These are phyloP conservation scores for Agrocybe chaxingu DNA, from an alignment of 768 basidiomycete species.

Conservation along the genomic window DNA sequence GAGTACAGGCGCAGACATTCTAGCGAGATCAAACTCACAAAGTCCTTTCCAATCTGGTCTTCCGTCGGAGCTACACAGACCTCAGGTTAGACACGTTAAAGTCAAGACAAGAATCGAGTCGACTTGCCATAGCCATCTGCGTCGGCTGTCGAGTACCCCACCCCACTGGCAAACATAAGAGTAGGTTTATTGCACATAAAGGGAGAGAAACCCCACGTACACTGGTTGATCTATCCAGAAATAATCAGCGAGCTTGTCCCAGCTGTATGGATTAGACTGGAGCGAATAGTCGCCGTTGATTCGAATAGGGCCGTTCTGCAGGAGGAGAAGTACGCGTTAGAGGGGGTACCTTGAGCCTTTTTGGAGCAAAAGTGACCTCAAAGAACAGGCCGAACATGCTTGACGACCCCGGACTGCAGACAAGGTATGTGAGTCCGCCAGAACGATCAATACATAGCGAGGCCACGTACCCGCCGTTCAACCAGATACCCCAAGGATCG, in stretches of 20 bases:
- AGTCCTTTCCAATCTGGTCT: slow-evolving; percentile 61
- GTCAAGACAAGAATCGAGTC: not conserved
- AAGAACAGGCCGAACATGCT: slow-evolving; percentile 63
- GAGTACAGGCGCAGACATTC: not conserved
- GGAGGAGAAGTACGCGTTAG: not conserved
- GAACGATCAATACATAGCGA: not conserved
- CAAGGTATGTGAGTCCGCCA: not conserved
- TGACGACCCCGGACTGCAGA: slow-evolving; percentile 60
- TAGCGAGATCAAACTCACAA: slow-evolving; percentile 31
- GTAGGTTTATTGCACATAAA: not conserved
- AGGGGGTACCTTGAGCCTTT: not conserved
- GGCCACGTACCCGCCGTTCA: slow-evolving; percentile 64
- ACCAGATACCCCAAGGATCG: slow-evolving; percentile 71
- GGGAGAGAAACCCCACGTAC: slow-evolving; percentile 22
- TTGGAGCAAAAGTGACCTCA: slow-evolving; percentile 42
- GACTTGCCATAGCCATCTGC: slow-evolving; percentile 53
- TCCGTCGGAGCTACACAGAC: slow-evolving; percentile 47
- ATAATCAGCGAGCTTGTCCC: slow-evolving; percentile 60
- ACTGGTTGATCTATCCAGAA: slow-evolving; percentile 79
- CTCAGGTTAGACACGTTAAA: not conserved
- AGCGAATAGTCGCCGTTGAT: slow-evolving; percentile 49
- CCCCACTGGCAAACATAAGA: slow-evolving; percentile 29
- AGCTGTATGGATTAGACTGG: slow-evolving; percentile 51
- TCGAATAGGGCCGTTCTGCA: slow-evolving; percentile 67
- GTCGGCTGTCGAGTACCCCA: slow-evolving; percentile 65